Percentiles rank a stretch among this genome's conserved stretches.
Evolutionary conservation across 1,284 basidiomycete genomes (phyloP).

Genomic region (Marasmius fiardii): DNA sequence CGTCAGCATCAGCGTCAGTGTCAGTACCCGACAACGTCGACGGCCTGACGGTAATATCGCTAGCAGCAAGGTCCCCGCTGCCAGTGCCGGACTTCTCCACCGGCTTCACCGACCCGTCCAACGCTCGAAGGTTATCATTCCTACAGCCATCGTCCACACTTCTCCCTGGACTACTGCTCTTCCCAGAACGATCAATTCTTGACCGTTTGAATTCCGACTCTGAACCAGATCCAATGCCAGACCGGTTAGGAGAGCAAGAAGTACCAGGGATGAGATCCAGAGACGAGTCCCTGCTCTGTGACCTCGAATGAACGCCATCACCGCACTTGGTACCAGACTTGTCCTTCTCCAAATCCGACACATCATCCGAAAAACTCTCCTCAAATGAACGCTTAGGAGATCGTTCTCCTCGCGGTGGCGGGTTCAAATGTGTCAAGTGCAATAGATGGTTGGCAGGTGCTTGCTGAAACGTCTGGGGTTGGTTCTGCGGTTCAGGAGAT

Average conservation of each 20-base stretch:
- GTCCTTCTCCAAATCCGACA: constrained; percentile 4
- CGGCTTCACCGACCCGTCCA: background rate
- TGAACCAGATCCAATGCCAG: background rate
- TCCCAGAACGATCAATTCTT: background rate
- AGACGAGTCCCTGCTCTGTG: background rate
- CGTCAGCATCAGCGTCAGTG: constrained; percentile 14
- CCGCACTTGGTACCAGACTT: background rate
- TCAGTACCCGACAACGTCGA: constrained; percentile 22
- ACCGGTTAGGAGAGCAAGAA: background rate
- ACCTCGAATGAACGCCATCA: background rate
- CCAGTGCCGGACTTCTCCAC: no score
- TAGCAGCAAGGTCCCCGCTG: background rate
- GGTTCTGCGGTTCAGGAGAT: constrained; percentile 1
- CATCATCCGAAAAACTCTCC: constrained; percentile 27
- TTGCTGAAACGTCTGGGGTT: constrained; percentile 4
- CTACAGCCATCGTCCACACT: background rate
- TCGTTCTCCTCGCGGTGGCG: constrained; percentile 15
- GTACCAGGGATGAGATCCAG: background rate
- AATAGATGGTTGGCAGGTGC: constrained; percentile 8
- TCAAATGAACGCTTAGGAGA: constrained; percentile 71
- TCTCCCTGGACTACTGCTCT: background rate
- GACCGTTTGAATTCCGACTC: constrained; percentile 2
- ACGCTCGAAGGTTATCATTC: background rate
- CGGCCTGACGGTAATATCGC: background rate
- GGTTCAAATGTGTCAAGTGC: constrained; percentile 10